A percentile compares a stretch with the other conserved stretches of the same genome.
Evolutionary conservation across 2,329 filamentous ascomycete species (phyloP).

Genomic region (Myriosclerotinia duriaeana): DNA sequence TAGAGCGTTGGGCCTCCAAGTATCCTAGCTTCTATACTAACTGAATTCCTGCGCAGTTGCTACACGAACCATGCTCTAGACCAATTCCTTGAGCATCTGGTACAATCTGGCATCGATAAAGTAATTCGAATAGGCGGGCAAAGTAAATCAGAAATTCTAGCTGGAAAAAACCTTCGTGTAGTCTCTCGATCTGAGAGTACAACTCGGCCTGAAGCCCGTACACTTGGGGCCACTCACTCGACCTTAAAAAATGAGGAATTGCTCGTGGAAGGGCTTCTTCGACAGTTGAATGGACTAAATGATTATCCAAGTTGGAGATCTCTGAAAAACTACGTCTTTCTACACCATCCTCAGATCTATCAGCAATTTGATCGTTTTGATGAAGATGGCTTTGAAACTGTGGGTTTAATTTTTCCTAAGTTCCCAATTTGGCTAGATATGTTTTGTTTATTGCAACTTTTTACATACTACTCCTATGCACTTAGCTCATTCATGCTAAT

Average conservation of each 20-base stretch:
- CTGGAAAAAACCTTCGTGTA: conserved; percentile 33
- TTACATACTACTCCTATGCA: too few species aligned
- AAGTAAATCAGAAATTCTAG: conserved; percentile 32
- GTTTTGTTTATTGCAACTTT: too few species aligned
- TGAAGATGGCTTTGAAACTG: conserved; percentile 29
- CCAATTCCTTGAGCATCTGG: conserved; percentile 51
- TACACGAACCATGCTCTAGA: conserved; percentile 40
- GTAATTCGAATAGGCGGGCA: conserved; percentile 50
- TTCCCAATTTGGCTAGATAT: too few species aligned
- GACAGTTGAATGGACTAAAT: conserved; percentile 20
- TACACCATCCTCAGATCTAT: conserved; percentile 27
- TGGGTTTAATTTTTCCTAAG: conserved; percentile 4
- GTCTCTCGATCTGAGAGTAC: conserved; percentile 28
- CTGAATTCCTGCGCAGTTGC: conserved; percentile 29
- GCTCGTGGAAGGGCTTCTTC: conserved; percentile 21
- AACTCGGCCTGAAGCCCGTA: conserved; percentile 28
- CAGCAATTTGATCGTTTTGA: conserved; percentile 29
- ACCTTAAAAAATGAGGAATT: conserved; percentile 24
- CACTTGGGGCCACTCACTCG: conserved; percentile 23
- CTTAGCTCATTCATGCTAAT: background rate
- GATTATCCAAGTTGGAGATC: conserved; percentile 26
- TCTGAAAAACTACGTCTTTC: conserved; percentile 25
- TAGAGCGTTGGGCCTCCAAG: conserved; percentile 36
- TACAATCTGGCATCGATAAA: conserved; percentile 45
- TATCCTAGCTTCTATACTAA: background rate